Evolutionary conservation across 2,329 filamentous ascomycete species (phyloP), one percentile per base, ranked within the genome.

Genomic region (Ascosphaera apis): DNA sequence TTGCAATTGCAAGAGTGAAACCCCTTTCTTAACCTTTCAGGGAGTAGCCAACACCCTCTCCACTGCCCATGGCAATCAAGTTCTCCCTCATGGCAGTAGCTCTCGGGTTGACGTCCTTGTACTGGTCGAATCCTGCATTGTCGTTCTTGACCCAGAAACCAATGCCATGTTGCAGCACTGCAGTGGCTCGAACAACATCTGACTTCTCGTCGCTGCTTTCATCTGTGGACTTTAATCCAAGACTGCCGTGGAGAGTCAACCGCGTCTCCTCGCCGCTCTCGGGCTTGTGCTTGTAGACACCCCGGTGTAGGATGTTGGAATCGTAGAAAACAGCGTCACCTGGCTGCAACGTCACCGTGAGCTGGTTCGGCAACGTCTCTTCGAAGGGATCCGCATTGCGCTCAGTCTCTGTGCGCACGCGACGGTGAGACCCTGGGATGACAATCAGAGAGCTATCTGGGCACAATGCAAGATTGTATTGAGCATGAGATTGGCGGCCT

Each of bases 251-350:
- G 35, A 61, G 36, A 21, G 57, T 60, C 44, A 61, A 46, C 30
- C 56, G 40, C 6, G 52, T 52, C 44, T 57, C 50, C 34, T 51
- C 48, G 58, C 58, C 18, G 18, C 28, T 18, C 21, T 36, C 23
- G 19, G 32, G 30, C 7, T 25, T 30, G 28, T 16, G 19, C 39
- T 48, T 48, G 39, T 62, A 62, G 17, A 56, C 50, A 2, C 58
- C 57, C 3, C 58, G 52, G 37, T 61, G 58, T 37, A 91, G 52
- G 43, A 91, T 91, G 52, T 91, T 91, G 49, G 84, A 91, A 53
- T 91, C 73, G 50, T 91, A 91, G 47, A 91, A 91, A 31, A 78
- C 78, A 12, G 77, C 70, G 54, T 91, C 82, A 0, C 82, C 82
- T 0, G 80, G 65, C 42, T 67, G 58, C 41, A 91, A 59, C 48